Evolutionary conservation across 139 green algal species (phyloP).

Genomic region (Tetraselmis chui): DNA sequence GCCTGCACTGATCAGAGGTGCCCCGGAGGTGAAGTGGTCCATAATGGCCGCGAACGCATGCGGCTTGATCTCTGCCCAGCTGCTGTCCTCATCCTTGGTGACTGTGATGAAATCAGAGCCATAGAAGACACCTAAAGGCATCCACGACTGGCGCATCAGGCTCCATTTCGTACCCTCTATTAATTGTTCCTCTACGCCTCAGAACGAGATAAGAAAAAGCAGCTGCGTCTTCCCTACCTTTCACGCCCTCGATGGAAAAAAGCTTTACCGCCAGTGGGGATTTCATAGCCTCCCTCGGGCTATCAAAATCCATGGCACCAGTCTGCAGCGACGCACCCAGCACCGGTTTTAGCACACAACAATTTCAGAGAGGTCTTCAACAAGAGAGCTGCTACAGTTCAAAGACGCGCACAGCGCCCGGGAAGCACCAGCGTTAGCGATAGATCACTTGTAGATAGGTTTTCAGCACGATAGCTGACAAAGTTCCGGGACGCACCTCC

Average conservation of each 20-base stretch:
- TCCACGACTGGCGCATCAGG: no score
- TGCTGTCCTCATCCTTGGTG: constrained; percentile 74
- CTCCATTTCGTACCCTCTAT: no score
- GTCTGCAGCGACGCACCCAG: constrained; percentile 16
- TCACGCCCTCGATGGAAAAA: constrained; percentile 81
- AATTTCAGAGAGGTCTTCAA: background rate
- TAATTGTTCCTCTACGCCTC: no score
- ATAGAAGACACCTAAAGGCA: constrained; percentile 88
- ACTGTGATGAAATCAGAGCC: constrained; percentile 96
- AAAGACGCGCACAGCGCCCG: background rate
- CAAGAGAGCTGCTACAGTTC: background rate
- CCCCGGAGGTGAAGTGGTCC: constrained; percentile 82
- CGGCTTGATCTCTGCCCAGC: constrained; percentile 84
- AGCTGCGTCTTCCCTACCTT: no score
- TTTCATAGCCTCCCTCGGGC: constrained; percentile 62
- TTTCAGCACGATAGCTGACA: no score
- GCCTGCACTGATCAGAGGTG: constrained; percentile 53
- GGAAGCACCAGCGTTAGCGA: no score
- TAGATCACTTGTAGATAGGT: no score
- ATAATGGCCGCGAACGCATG: constrained; percentile 94
- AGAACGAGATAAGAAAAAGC: no score
- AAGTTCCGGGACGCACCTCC: constrained; percentile 31
- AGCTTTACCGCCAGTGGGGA: constrained; percentile 86
- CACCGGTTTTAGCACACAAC: background rate
- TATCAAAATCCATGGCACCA: constrained; percentile 66